Base-by-base conservation (phyloP, 768 basidiomycete species). In the Solioccasus polychromus region DNA sequence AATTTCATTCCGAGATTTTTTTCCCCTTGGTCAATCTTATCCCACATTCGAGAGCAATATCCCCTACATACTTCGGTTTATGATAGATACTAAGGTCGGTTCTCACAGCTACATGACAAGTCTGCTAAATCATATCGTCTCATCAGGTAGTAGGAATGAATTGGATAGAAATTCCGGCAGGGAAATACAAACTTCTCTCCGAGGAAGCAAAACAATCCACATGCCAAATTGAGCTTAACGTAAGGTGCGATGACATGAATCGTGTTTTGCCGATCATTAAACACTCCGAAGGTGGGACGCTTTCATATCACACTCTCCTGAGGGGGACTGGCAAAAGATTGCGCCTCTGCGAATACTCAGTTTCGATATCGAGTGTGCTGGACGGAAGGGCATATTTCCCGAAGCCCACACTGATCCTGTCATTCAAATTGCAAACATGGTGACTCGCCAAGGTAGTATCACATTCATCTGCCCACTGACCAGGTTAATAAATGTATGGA, bases 301-400 rank as follows among this genome's bases (percentile, higher is more conserved):
- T 18, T 87, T 99, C 58, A 83, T 89, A 43, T 96, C 96, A 2
- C 88, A 99, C 68, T 68, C 85, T 4, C 88, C 96, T 1, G 96
- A 97, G 62, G 94, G 87, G 2, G 76, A 82, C 32, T 98, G 95
- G 90, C 87, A 90, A 2, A 85, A 82, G 51, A 83, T 95, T 40
- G 95, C 96, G 0, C 96, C 96, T 1, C 71, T 98, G 0, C 83
- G 96, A 15, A 89, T 97, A 58, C 76, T 99, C 24, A 94, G 92
- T 58, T 99, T 99, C 58, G 96, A 99, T 80, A 97, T 99, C 56
- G 96, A 99, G 68, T 99, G 96, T 67, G 96, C 96, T 0, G 96
- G 96, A 18, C 74, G 96, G 20, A 97, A 97, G 59, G 96, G 96
- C 24, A 88, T 97, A 54, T 99, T 99, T 60, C 96, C 96, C 0